phyloP scores from a whole-genome alignment of 805 yeast genomes.

The Teunomyces gatunensis region DNA sequence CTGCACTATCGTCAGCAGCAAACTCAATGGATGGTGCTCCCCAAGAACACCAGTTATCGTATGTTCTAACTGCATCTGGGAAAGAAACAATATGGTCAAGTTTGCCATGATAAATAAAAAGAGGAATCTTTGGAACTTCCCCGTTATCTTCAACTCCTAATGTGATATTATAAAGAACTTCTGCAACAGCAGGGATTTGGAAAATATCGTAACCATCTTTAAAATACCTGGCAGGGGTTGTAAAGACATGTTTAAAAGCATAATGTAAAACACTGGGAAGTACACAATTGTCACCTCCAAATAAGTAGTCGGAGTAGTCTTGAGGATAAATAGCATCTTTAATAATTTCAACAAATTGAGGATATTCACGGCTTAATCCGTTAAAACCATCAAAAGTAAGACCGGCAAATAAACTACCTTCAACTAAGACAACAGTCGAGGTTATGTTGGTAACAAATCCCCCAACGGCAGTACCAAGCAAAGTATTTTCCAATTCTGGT shows the following conservation, averaged over 20 bases:
- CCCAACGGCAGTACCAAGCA: conserved; percentile 33
- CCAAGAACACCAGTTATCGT: conserved; percentile 9
- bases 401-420: conserved; percentile 27
- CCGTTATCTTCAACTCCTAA: neutral
- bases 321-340: conserved; percentile 1
- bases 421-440: conserved; percentile 19
- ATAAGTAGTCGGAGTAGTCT: neutral
- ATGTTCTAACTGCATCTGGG: conserved; percentile 4
- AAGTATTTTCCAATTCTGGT: conserved; percentile 15
- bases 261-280: neutral
- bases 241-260: neutral
- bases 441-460: conserved; percentile 34
- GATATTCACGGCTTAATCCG: conserved; percentile 32
- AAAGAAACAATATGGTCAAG: conserved; percentile 11
- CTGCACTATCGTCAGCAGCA: conserved; percentile 8
- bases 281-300: neutral
- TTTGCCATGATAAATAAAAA: conserved; percentile 10
- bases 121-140: conserved; percentile 8
- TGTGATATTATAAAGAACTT: neutral
- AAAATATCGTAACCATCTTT: neutral
- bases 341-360: conserved; percentile 14
- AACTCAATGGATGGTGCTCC: conserved; percentile 10
- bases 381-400: conserved; percentile 25
- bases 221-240: neutral
- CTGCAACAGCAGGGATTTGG: neutral